A percentile compares a stretch with the other conserved stretches of the same genome.
Conservation (phyloP, 805 yeast genomes). For the Starmerella floris region DNA sequence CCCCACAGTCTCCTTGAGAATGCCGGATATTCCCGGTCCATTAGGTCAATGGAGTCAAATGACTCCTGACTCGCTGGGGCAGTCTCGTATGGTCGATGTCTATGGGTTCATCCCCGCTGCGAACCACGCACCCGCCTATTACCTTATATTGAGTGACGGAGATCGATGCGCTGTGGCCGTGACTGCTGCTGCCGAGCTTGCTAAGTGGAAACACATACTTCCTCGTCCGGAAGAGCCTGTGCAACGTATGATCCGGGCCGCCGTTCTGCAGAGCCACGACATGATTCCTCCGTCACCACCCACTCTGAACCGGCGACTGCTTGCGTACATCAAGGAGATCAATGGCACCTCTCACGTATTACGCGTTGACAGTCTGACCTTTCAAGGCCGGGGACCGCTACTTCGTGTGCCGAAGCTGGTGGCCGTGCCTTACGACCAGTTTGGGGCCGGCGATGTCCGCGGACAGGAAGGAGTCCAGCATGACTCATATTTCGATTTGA, state of each 20-base stretch:
- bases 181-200: not conserved
- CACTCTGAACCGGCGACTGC: not conserved
- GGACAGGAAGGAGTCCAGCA: not conserved
- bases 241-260: not conserved
- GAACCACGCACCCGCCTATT: not conserved
- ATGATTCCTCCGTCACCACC: not conserved
- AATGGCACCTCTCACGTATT: slow-evolving; percentile 3
- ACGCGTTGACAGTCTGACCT: not conserved
- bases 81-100: slow-evolving; percentile 2
- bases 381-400: slow-evolving; percentile 9
- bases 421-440: not conserved
- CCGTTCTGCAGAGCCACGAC: not conserved
- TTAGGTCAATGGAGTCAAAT: not conserved
- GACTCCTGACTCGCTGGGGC: not conserved
- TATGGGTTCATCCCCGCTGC: not conserved
- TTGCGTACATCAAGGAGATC: not conserved
- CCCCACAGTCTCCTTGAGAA: too few species aligned
- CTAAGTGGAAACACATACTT: not conserved
- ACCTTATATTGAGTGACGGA: slow-evolving; percentile 8
- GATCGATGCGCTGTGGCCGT: slow-evolving; percentile 7
- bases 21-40: too few species aligned
- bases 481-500: not conserved
- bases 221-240: not conserved
- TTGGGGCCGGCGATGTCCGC: not conserved
- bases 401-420: not conserved